Conservation (phyloP, 345 rosid genomes). For the Moricandia arvensis region DNA sequence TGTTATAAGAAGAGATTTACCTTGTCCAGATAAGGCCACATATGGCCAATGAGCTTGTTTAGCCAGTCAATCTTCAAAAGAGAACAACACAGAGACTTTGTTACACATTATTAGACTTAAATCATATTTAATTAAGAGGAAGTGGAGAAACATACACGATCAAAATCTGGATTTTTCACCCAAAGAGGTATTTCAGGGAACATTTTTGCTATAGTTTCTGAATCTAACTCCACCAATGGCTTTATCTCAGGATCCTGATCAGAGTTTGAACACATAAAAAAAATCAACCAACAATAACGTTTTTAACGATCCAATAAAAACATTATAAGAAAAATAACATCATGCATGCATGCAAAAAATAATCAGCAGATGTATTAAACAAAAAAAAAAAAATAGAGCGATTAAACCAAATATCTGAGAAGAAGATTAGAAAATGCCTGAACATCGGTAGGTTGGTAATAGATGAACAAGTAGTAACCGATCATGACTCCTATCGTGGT, state of each 20-base stretch:
- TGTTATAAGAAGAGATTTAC: constrained; percentile 41
- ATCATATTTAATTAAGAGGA: neutral
- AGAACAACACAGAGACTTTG: constrained; percentile 6
- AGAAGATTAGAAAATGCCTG: constrained; percentile 45
- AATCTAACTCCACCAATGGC: constrained; percentile 73
- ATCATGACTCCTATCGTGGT: constrained; percentile 63
- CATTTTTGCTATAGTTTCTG: constrained; percentile 58
- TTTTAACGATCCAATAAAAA: neutral
- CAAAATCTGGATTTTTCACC: constrained; percentile 96
- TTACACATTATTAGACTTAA: neutral
- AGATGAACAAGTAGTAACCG: constrained; percentile 81
- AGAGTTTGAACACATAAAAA: neutral
- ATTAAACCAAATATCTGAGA: neutral
- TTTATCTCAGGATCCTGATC: constrained; percentile 72
- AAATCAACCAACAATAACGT: neutral
- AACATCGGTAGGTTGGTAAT: constrained; percentile 62
- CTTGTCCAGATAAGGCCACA: constrained; percentile 96
- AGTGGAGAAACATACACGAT: constrained; percentile 63
- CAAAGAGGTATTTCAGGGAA: constrained; percentile 86
- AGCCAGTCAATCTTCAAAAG: constrained; percentile 85
- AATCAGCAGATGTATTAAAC: neutral
- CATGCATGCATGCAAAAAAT: neutral
- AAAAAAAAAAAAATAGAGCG: constrained; percentile 5
- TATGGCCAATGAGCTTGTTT: constrained; percentile 63
- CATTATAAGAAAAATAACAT: neutral